phyloP scores from a whole-genome alignment of 805 yeast species.

The Candida jianshihensis region DNA sequence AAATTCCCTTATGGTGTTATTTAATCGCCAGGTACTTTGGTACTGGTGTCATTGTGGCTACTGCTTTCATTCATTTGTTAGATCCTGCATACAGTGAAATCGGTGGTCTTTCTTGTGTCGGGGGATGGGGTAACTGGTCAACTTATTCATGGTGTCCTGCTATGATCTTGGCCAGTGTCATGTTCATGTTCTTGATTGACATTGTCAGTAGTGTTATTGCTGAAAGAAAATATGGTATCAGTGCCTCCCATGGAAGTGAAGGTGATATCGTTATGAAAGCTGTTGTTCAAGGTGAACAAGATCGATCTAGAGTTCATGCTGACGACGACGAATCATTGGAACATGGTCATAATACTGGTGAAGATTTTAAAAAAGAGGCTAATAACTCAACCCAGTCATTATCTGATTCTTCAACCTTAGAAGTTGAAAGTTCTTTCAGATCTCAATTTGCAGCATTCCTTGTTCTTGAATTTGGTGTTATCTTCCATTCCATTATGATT shows the following conservation, averaged over 20 bases:
- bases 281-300: background rate
- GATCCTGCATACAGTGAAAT: constrained; percentile 14
- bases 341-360: constrained; percentile 1
- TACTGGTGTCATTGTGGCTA: constrained; percentile 17
- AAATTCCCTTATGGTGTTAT: no score
- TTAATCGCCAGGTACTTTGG: constrained; percentile 15
- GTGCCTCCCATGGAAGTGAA: constrained; percentile 1
- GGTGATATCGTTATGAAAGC: background rate
- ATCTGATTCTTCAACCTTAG: constrained; percentile 4
- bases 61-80: constrained; percentile 16
- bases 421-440: no score
- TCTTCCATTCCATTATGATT: constrained; percentile 74
- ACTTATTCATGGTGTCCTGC: constrained; percentile 15
- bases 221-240: constrained; percentile 8
- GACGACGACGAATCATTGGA: background rate
- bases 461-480: constrained; percentile 65
- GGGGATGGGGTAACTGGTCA: constrained; percentile 11
- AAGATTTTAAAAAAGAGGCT: no score
- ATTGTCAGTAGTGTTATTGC: no score
- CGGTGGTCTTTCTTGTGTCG: constrained; percentile 14
- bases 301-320: background rate
- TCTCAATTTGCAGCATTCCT: no score
- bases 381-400: no score
- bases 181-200: constrained; percentile 13
- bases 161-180: constrained; percentile 16